phyloP scores from a whole-genome alignment of 352 stramenopile genomes.

The Pythium periplocum region DNA sequence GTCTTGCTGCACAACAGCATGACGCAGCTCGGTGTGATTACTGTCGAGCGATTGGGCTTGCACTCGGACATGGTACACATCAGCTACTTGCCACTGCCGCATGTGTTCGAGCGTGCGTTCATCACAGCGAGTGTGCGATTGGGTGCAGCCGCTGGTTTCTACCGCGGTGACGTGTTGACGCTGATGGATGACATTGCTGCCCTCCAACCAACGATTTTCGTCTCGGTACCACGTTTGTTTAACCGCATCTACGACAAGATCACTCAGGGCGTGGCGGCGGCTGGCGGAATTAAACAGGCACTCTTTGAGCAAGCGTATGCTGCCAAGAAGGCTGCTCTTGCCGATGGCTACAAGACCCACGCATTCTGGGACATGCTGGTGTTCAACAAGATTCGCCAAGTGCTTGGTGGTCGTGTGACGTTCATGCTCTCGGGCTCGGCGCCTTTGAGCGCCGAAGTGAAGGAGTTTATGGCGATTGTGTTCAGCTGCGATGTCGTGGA shows the following conservation, averaged over 20 bases:
- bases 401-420: constrained; percentile 79
- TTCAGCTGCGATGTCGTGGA: constrained; percentile 87
- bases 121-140: constrained; percentile 79
- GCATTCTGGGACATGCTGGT: constrained; percentile 90
- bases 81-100: constrained; percentile 94
- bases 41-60: constrained; percentile 17
- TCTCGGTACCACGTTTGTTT: constrained; percentile 89
- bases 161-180: constrained; percentile 77
- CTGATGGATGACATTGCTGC: constrained; percentile 92
- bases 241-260: constrained; percentile 96
- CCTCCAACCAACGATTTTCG: constrained; percentile 89
- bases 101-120: constrained; percentile 93
- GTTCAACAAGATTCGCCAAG: constrained; percentile 85
- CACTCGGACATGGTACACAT: constrained; percentile 81
- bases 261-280: constrained; percentile 38
- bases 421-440: constrained; percentile 92
- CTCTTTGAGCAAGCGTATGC: constrained; percentile 40
- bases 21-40: constrained; percentile 13
- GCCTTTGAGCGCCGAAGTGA: constrained; percentile 85
- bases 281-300: constrained; percentile 32
- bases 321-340: constrained; percentile 31
- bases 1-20: constrained; percentile 86
- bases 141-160: constrained; percentile 66
- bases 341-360: constrained; percentile 33
- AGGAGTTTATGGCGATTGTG: constrained; percentile 91